These are phyloP conservation scores for Heliamphora exappendiculata DNA, from an alignment of 148 eudicot species.

Conservation along the genomic window DNA sequence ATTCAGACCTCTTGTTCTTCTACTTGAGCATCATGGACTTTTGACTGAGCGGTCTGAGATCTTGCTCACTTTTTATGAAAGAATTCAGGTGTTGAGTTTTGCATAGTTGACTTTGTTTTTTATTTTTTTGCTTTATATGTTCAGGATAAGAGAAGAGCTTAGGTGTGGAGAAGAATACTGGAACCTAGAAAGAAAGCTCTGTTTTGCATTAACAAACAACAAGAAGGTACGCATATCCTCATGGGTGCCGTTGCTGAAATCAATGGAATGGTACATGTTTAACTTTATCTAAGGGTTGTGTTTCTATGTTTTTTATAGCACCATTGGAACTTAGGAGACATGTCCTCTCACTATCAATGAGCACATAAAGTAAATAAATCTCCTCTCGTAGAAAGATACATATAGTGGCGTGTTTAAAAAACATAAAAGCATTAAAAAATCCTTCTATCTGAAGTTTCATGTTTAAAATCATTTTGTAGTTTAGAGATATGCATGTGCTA, in stretches of 20 bases:
- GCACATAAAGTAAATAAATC: not conserved
- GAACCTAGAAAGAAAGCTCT: conserved; percentile 86
- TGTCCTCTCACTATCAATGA: not conserved
- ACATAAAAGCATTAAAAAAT: too few species aligned
- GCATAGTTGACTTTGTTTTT: not conserved
- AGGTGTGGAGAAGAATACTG: conserved; percentile 77
- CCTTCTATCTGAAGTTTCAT: not conserved
- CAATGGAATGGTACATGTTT: not conserved
- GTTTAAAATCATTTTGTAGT: not conserved
- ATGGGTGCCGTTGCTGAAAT: not conserved
- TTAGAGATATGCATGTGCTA: not conserved
- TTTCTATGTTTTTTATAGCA: not conserved
- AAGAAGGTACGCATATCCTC: conserved; percentile 34
- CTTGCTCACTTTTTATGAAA: conserved; percentile 2
- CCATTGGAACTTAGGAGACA: not conserved
- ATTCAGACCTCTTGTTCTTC: conserved; percentile 47
- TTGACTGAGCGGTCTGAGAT: conserved; percentile 53
- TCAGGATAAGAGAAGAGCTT: conserved; percentile 74
- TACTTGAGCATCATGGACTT: conserved; percentile 54
- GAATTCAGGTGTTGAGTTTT: not conserved
- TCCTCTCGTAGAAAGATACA: not conserved
- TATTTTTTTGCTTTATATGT: conserved; percentile 11
- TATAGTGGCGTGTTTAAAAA: not conserved
- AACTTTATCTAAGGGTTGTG: not conserved
- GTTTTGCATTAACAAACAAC: conserved; percentile 41